These are phyloP conservation scores for Yarrowia hollandica DNA, from an alignment of 805 yeast species.

Conservation along the genomic window DNA sequence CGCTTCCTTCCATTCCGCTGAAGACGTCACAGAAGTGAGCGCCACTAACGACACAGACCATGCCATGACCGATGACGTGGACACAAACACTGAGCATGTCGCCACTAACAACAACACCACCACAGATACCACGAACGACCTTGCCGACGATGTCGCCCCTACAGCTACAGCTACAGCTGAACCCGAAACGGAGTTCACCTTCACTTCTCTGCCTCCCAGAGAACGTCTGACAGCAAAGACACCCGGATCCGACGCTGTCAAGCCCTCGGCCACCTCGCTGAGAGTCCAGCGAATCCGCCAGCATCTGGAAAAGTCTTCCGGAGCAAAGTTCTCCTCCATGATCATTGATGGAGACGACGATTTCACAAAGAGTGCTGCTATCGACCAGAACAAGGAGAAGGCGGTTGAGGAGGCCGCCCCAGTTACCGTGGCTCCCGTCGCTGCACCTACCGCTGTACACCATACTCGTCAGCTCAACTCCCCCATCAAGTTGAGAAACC, in stretches of 20 bases:
- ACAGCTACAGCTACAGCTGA: too few species aligned
- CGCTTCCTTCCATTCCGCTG: slow-evolving; percentile 14
- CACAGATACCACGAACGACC: not conserved
- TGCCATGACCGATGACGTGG: too few species aligned
- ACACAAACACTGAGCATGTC: not conserved
- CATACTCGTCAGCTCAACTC: slow-evolving; percentile 16
- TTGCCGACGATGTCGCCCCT: too few species aligned
- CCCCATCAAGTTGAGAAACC: slow-evolving; percentile 18
- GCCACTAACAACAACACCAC: not conserved
- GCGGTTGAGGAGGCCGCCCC: not conserved
- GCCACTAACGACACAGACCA: not conserved
- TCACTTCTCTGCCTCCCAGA: slow-evolving; percentile 21
- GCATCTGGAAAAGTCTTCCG: not conserved
- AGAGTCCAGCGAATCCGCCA: slow-evolving; percentile 20
- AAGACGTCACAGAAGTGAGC: not conserved
- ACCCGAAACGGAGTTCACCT: slow-evolving; percentile 1
- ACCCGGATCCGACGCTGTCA: not conserved
- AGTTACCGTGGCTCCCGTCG: not conserved
- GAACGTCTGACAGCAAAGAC: slow-evolving; percentile 21
- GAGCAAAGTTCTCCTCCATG: slow-evolving; percentile 20
- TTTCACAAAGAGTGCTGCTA: slow-evolving; percentile 1
- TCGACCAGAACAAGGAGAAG: not conserved
- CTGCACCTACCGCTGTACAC: too few species aligned
- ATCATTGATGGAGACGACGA: slow-evolving; percentile 20
- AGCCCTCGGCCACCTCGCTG: slow-evolving; percentile 9